A percentile compares a stretch with the other conserved stretches of the same genome.
phyloP scores from a whole-genome alignment of 2,329 filamentous ascomycete species.

The Cordyceps farinosa region DNA sequence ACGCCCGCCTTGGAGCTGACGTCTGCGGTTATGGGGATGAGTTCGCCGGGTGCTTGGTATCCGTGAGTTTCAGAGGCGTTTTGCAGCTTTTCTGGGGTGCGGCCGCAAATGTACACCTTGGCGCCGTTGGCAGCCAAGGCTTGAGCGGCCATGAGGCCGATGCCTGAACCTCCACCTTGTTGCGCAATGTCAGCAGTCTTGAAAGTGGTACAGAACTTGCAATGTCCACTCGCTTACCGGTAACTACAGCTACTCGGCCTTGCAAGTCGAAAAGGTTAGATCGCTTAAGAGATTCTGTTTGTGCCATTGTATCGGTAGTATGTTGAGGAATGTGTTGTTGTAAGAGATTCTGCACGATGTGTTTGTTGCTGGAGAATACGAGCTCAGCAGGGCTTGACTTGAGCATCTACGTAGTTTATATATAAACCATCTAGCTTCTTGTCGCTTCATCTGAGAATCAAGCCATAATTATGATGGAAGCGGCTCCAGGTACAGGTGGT shows the following conservation, averaged over 20 bases:
- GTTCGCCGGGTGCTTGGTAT: slow-evolving; percentile 50
- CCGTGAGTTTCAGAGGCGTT: slow-evolving; percentile 56
- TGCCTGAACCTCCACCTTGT: slow-evolving; percentile 54
- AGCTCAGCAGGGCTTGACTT: not conserved
- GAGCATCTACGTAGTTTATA: not conserved
- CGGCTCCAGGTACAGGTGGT: not conserved
- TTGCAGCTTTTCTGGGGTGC: slow-evolving; percentile 59
- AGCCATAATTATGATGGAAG: slow-evolving; percentile 1
- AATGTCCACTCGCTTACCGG: slow-evolving; percentile 29
- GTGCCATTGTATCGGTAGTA: not conserved
- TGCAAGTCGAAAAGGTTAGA: slow-evolving; percentile 39
- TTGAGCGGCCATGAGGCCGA: slow-evolving; percentile 66
- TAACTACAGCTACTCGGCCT: slow-evolving; percentile 44
- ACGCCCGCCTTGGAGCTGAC: slow-evolving; percentile 60
- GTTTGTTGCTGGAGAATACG: not conserved
- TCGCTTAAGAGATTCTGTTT: not conserved
- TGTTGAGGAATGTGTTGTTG: not conserved
- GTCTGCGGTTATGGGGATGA: slow-evolving; percentile 59
- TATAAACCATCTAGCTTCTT: not conserved
- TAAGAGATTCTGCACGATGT: not conserved
- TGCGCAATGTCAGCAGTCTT: not conserved
- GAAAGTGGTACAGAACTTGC: not conserved
- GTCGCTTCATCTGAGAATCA: not conserved
- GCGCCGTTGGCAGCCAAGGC: slow-evolving; percentile 64
- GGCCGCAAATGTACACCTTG: slow-evolving; percentile 68